phyloP scores from a whole-genome alignment of 768 basidiomycete species.

The Lactarius quietus region DNA sequence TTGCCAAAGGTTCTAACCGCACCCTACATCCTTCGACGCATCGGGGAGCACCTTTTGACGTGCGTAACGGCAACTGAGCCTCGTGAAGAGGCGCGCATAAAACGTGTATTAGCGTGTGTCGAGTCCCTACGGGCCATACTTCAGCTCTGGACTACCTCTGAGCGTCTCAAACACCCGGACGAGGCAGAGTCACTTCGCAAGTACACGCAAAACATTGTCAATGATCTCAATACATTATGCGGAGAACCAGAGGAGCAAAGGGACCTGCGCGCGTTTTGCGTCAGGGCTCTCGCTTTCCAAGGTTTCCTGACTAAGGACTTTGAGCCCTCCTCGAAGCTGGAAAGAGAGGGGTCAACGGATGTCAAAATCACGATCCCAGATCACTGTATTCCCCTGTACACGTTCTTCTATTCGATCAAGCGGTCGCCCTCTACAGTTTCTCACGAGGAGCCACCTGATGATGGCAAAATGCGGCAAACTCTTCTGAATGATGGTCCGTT shows the following conservation, averaged over 20 bases:
- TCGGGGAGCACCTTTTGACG: conserved; percentile 11
- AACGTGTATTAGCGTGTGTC: conserved; percentile 1
- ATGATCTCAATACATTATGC: not conserved
- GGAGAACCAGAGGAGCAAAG: not conserved
- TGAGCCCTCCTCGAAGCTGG: too few relatives aligned
- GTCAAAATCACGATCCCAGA: not conserved
- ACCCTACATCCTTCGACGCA: not conserved
- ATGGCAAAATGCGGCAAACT: not conserved
- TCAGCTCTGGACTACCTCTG: not conserved
- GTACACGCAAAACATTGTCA: not conserved
- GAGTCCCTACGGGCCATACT: conserved; percentile 3
- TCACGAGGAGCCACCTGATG: not conserved
- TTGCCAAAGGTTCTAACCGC: not conserved
- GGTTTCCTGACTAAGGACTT: not conserved
- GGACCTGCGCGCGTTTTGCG: conserved; percentile 2
- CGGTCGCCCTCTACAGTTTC: not conserved
- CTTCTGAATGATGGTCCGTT: conserved; percentile 10
- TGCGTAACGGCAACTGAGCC: conserved; percentile 3
- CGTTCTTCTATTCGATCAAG: not conserved
- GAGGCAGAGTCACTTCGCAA: not conserved
- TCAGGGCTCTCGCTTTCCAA: conserved; percentile 1
- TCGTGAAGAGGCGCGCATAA: not conserved
- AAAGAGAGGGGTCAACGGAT: not conserved
- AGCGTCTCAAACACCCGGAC: too few relatives aligned
- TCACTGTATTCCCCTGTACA: not conserved